phyloP scores from a whole-genome alignment of 176 grass and related monocot genomes.

The Neostapfia colusana region DNA sequence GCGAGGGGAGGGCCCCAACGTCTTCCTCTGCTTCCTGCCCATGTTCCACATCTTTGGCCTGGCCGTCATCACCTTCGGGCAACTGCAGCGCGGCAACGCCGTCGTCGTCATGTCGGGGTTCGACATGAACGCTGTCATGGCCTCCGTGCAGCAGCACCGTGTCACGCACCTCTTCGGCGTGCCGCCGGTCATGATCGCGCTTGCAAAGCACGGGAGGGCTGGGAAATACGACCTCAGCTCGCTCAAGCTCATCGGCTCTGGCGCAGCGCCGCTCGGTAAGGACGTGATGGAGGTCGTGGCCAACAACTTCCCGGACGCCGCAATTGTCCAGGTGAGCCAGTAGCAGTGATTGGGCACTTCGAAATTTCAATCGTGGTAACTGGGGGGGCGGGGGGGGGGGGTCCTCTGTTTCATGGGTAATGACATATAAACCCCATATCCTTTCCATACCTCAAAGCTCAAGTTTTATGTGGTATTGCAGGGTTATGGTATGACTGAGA shows the following conservation, averaged over 20 bases:
- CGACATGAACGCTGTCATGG: constrained; percentile 60
- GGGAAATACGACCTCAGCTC: constrained; percentile 82
- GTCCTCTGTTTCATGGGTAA: background rate
- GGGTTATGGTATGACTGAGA: constrained; percentile 99
- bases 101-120: constrained; percentile 73
- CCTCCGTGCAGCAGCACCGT: constrained; percentile 49
- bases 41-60: constrained; percentile 99
- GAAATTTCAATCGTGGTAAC: background rate
- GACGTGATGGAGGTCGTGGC: constrained; percentile 85
- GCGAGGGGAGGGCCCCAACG: constrained; percentile 58
- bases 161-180: constrained; percentile 80
- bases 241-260: constrained; percentile 63
- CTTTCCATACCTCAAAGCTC: constrained; percentile 26
- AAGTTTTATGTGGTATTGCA: constrained; percentile 22
- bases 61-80: constrained; percentile 62
- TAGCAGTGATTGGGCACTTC: background rate
- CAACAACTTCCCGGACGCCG: constrained; percentile 55
- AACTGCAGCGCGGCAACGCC: constrained; percentile 69
- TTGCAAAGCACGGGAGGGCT: constrained; percentile 62
- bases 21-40: constrained; percentile 93
- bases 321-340: constrained; percentile 62
- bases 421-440: constrained; percentile 8
- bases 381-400: no score
- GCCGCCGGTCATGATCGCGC: constrained; percentile 87
- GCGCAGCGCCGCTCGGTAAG: constrained; percentile 93